Base-by-base conservation (phyloP, 1,284 basidiomycete genomes). In the Cryptococcus wingfieldii region DNA sequence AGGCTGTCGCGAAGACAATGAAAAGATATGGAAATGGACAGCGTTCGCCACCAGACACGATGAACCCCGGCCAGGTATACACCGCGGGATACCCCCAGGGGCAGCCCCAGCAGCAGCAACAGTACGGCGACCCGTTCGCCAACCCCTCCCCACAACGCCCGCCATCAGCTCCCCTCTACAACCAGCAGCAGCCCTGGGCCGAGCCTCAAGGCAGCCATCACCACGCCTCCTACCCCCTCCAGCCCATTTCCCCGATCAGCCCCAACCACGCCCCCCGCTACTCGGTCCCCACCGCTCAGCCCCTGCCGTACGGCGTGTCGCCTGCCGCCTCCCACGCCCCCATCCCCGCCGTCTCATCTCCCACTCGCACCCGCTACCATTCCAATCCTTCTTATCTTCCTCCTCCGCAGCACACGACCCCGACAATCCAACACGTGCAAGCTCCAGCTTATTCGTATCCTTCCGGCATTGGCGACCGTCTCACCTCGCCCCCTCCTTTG, bases 401-500 rank as follows among this genome's bases (percentile, higher is more conserved):
- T 38, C 38, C 34, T 28, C 39, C 41, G 44, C 31, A 37, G 45
- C 44, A 14, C 45, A 14, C 43, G n/a, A 3, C 38, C 25, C 16
- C 18, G 14, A 41, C 19, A n/a, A 4, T 27, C 42, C 48, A 55
- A 14, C 28, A 27, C 34, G 31, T 34, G 31, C 31, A 34, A 34
- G 31, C 31, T 8, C 31, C 31, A 10, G 31, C 7, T 10, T 42
- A 38, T 27, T 42, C 54, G n/a, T 58, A 59, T 31, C 55, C 66
- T 1, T 68, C 65, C 50, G 60, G 60, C 4, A 28, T 66, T 2
- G 72, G 72, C 54, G 49, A 59, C 38, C 56, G 71, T 8, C 51
- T 75, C 28, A 49, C 63, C 7, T 72, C 70, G 2, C 72, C 72
- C 4, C 71, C 70, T 19, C 70, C 70, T 25, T 51, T 73, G 41